Base-by-base conservation (phyloP, 306 rosid species). In the Rosa lucieae region DNA sequence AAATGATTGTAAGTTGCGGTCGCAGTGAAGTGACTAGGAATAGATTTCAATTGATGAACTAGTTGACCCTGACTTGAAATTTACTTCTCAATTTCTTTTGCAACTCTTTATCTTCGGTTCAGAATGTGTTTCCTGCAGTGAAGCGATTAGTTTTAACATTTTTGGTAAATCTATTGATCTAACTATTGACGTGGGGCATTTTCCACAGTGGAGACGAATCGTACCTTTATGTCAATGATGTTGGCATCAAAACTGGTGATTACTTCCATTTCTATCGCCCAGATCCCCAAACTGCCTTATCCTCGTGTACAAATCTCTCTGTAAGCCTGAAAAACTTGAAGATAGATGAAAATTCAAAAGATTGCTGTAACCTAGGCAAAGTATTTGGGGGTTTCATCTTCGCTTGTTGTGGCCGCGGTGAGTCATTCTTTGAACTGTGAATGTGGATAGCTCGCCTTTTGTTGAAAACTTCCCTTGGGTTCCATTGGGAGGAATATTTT, bases 351-450 rank as follows among this genome's bases (percentile, higher is more conserved):
- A 85, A 66, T 72, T 65, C 78, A 8, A 81, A 75, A 80, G 80
- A 68, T 58, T 20, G 18, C 56, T 32, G 20, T 51, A 51, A 61
- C 59, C 55, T 20, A 13, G 53, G 37, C 0, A 53, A 85, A 80
- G 88, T 93, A 58, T 91, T 93, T 44, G 97, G 97, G 56, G 92
- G 96, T 51, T 63, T 91, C 29, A 70, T 91, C 56, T 91, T 93
- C 70, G 83, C 96, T 39, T 89, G 96, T 76, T 82, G 81, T 26
- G 90, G 96, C 72, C 94, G 94, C 1, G 92, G 90, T 6, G 89
- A 90, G 42, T 68, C 92, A 1, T 90, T 89, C 87, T 86, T 89
- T 51, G 86, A 83, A 43, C 80, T 8, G 42, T 20, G 66, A 86
- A 84, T 55, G 88, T 87, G 52, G 95, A 93, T 83, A 85, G 93